These are phyloP conservation scores for Rubia balearica DNA, from an alignment of 305 asterid species.

Conservation along the genomic window DNA sequence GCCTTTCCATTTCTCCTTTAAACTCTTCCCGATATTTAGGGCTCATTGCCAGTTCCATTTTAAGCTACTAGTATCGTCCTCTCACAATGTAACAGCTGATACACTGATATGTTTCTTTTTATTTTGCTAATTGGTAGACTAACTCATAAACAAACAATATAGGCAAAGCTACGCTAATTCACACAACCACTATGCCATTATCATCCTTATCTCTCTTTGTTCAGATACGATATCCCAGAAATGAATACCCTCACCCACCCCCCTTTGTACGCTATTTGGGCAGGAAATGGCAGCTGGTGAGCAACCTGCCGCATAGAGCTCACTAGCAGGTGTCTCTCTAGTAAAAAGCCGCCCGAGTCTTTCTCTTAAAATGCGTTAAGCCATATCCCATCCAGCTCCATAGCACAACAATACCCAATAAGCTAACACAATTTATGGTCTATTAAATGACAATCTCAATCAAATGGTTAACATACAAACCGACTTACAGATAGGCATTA, in stretches of 20 bases:
- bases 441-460: neutral
- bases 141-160: neutral
- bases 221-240: neutral
- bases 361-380: neutral
- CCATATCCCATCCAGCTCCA: neutral
- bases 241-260: neutral
- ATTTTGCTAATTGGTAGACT: constrained; percentile 3
- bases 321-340: neutral
- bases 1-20: neutral
- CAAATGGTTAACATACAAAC: neutral
- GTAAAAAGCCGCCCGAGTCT: neutral
- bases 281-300: neutral
- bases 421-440: neutral
- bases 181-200: no score
- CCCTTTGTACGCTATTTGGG: neutral
- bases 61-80: neutral
- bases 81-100: neutral
- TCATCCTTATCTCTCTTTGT: neutral
- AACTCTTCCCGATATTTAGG: neutral
- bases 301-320: no score
- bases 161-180: neutral
- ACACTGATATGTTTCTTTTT: neutral
- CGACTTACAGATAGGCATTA: neutral
- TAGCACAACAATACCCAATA: neutral
- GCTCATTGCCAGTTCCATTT: neutral